Evolutionary conservation across 2,329 filamentous ascomycete species (phyloP).

Genomic region (Calonectria hongkongensis): DNA sequence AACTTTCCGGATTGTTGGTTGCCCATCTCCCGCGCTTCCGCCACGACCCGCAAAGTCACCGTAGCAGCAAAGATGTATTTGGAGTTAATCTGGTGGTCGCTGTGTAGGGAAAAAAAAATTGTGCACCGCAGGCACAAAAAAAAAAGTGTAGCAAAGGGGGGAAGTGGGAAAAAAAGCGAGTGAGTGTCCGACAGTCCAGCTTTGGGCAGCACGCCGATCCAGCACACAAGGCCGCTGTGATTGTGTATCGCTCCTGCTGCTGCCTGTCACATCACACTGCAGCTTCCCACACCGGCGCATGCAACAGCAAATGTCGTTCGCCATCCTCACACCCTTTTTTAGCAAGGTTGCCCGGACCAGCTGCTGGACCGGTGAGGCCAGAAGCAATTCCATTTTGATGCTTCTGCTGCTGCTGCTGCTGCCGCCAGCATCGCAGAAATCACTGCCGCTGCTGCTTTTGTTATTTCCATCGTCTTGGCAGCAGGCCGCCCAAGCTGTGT

Average conservation of each 20-base stretch:
- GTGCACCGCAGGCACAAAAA: not conserved
- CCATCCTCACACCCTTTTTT: not conserved
- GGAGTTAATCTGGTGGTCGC: too few relatives aligned
- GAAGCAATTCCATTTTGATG: conserved; percentile 1
- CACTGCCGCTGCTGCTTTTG: not conserved
- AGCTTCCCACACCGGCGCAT: conserved; percentile 15
- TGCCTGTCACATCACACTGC: conserved; percentile 14
- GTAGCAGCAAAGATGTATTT: not conserved
- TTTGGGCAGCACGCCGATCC: conserved; percentile 19
- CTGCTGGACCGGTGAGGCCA: conserved; percentile 18
- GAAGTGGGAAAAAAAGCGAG: not conserved
- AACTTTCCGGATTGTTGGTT: conserved; percentile 6
- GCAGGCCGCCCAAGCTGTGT: not conserved
- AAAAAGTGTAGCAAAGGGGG: not conserved
- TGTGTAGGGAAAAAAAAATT: not conserved
- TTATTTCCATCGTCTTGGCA: not conserved
- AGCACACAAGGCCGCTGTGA: not conserved
- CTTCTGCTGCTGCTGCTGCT: not conserved
- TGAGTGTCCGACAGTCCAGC: not conserved
- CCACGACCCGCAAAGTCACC: not conserved
- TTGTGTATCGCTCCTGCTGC: not conserved
- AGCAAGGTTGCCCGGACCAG: not conserved
- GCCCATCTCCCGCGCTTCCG: conserved; percentile 18
- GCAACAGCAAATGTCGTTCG: not conserved
- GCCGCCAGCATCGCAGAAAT: not conserved